A percentile compares a stretch with the other conserved stretches of the same genome.
phyloP scores from a whole-genome alignment of 768 basidiomycete genomes.

The Dacryopinax spathularia region DNA sequence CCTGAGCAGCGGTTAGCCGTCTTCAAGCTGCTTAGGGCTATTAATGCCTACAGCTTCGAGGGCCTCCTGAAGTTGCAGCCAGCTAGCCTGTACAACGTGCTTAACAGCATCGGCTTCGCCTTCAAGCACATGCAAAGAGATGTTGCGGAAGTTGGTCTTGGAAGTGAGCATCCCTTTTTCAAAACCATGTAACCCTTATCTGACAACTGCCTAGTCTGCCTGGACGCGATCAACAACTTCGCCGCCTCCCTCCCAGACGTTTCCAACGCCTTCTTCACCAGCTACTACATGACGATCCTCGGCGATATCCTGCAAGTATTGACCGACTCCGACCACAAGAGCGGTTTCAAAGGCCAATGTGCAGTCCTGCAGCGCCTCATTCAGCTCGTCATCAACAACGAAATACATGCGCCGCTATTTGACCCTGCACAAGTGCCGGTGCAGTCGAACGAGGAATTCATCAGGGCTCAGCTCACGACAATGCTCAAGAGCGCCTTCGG shows the following conservation, averaged over 20 bases:
- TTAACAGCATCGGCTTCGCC: constrained; percentile 99
- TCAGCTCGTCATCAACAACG: constrained; percentile 72
- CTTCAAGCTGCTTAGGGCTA: constrained; percentile 86
- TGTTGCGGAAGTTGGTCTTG: constrained; percentile 67
- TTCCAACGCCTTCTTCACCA: constrained; percentile 87
- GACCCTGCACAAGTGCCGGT: constrained; percentile 51
- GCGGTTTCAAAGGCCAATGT: constrained; percentile 91
- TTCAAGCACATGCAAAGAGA: constrained; percentile 99
- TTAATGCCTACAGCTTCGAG: constrained; percentile 90
- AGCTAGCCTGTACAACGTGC: constrained; percentile 60
- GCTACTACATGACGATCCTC: constrained; percentile 82
- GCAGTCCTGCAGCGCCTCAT: constrained; percentile 86
- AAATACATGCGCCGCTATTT: constrained; percentile 69
- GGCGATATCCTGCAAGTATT: constrained; percentile 96
- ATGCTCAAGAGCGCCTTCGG: constrained; percentile 81
- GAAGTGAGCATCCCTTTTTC: constrained; percentile 18
- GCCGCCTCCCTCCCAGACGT: constrained; percentile 61
- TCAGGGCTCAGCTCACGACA: constrained; percentile 75
- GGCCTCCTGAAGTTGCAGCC: constrained; percentile 86
- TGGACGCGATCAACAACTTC: constrained; percentile 94
- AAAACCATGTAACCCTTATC: not conserved
- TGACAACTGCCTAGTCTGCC: constrained; percentile 44
- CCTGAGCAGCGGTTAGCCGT: constrained; percentile 96
- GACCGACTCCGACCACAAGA: constrained; percentile 97
- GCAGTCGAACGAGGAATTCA: constrained; percentile 63